A percentile compares a stretch with the other conserved stretches of the same genome.
Evolutionary conservation across 2,329 filamentous ascomycete species (phyloP).

Genomic region (Fusarium albidum): DNA sequence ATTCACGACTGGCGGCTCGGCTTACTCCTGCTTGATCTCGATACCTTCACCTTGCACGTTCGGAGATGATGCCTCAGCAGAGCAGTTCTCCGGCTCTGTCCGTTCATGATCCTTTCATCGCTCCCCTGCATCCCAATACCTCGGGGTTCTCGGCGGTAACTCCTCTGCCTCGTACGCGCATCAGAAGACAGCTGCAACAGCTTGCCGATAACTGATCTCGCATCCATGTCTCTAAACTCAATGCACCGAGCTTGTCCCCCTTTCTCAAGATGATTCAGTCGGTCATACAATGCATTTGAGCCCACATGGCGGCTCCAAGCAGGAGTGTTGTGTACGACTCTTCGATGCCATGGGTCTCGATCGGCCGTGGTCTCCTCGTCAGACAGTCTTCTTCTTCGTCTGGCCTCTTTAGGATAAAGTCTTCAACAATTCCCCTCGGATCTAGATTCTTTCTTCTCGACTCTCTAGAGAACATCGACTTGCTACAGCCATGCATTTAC

Average conservation of each 20-base stretch:
- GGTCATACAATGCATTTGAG: conserved; percentile 34
- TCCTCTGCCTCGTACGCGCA: conserved; percentile 12
- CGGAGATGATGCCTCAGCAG: conserved; percentile 11
- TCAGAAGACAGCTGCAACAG: conserved; percentile 9
- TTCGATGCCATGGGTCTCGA: conserved; percentile 17
- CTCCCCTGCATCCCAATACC: conserved; percentile 23
- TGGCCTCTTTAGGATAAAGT: conserved; percentile 12
- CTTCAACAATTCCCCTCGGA: background rate
- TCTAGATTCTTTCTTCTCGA: background rate
- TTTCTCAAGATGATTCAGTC: conserved; percentile 7
- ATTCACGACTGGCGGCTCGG: background rate
- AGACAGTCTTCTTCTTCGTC: background rate
- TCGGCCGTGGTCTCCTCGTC: background rate
- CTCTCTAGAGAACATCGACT: background rate
- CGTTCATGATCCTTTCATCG: conserved; percentile 17
- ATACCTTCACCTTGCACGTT: background rate
- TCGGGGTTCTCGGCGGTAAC: conserved; percentile 12
- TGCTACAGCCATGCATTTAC: conserved; percentile 18
- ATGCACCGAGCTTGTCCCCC: background rate
- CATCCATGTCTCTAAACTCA: background rate
- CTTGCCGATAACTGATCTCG: conserved; percentile 6
- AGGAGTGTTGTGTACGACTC: conserved; percentile 18
- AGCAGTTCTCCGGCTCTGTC: conserved; percentile 18
- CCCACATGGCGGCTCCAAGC: conserved; percentile 10
- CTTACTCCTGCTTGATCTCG: background rate